Evolutionary conservation across 345 rosid species (phyloP), one percentile per base, ranked within the genome.

Genomic region (Hibiscus trionum): DNA sequence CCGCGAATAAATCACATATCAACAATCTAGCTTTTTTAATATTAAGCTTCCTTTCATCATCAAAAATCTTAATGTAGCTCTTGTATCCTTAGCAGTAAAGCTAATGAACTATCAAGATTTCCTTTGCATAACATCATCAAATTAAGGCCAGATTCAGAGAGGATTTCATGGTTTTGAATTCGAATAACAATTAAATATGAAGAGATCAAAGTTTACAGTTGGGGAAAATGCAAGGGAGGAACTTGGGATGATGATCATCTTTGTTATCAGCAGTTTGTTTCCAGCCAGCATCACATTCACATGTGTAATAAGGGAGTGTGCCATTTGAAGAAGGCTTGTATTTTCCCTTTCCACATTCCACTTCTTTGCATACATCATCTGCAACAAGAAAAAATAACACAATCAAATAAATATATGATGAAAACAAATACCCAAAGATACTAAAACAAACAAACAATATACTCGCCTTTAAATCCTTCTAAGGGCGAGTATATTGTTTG

Each of bases 181-280:
- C 9, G 44, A 8, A 11, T 24, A 46, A 47, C 3, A 2, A 14
- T 27, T 24, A 27, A 47, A 47, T 37, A 49, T 66, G 37, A 47
- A 24, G 19, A 74, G 47, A 44, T 44, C 12, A 11, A 46, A 17
- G 73, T 80, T 80, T 74, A 93, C 97, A 93, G 76, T 91, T 86
- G 58, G 98, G 98, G 29, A 80, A 64, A 72, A 89, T 69, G 85
- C 98, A 93, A 62, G 98, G 98, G 69, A 93, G 97, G 81, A 93
- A 89, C 70, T 81, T 84, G 91, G 77, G 77, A 55, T 72, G 0
- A 66, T 64, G 57, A 76, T 79, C 82, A 8, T 15, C 26, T 8
- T 61, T 42, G 0, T 11, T 2, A 29, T 75, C 65, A 59, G 46
- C 50, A 76, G 80, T 70, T 76, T 78, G 91, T 79, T 73, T 91